Percentiles rank a stretch among this genome's conserved stretches.
phyloP scores from a whole-genome alignment of 768 basidiomycete genomes.

The Tulasnella sp. region DNA sequence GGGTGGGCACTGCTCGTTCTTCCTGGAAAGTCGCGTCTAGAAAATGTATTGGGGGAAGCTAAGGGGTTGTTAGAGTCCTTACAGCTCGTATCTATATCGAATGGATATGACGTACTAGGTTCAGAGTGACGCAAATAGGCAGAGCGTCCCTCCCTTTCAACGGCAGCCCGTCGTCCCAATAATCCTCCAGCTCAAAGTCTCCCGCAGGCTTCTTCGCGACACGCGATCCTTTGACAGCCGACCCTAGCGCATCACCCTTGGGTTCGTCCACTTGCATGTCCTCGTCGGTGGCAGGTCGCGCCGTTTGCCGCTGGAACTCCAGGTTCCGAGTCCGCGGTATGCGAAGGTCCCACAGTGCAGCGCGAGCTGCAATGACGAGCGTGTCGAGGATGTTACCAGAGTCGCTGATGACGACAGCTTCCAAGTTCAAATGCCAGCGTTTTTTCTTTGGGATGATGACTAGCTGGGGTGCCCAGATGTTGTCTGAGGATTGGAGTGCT shows the following conservation, averaged over 20 bases:
- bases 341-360: conserved; percentile 70
- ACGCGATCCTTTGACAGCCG: not conserved
- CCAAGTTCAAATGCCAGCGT: conserved; percentile 65
- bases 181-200: conserved; percentile 81
- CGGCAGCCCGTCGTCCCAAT: conserved; percentile 73
- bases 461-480: conserved; percentile 53
- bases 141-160: conserved; percentile 51
- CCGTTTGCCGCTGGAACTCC: conserved; percentile 30
- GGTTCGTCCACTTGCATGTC: conserved; percentile 14
- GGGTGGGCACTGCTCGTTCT: conserved; percentile 52
- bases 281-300: conserved; percentile 21
- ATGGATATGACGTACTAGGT: conserved; percentile 46
- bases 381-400: conserved; percentile 68
- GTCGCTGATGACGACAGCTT: conserved; percentile 62
- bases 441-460: conserved; percentile 44
- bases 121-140: conserved; percentile 70
- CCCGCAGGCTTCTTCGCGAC: conserved; percentile 29
- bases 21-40: conserved; percentile 65
- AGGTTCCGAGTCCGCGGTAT: conserved; percentile 64
- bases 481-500: conserved; percentile 23
- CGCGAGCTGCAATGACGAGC: conserved; percentile 65
- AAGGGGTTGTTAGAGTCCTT: not conserved
- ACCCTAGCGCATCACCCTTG: conserved; percentile 4
- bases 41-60: conserved; percentile 52
- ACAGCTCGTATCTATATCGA: not conserved